phyloP scores from a whole-genome alignment of 2,329 filamentous ascomycete species.

The Elsinoe necatrix region DNA sequence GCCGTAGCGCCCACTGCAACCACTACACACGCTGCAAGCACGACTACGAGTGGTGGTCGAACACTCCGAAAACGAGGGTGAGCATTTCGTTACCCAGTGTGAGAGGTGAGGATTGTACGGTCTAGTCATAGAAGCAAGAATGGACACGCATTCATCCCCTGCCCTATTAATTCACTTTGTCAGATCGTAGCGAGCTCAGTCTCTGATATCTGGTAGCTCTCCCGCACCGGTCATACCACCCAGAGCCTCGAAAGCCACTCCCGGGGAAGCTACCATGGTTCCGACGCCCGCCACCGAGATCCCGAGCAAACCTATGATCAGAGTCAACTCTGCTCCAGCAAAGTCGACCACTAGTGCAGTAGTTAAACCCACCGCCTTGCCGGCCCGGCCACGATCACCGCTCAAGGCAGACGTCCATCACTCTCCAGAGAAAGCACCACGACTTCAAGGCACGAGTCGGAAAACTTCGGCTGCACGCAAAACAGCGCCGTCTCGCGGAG shows the following conservation, averaged over 20 bases:
- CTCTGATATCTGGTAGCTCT: slow-evolving; percentile 6
- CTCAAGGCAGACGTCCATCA: not conserved
- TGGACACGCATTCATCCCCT: slow-evolving; percentile 7
- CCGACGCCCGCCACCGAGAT: not conserved
- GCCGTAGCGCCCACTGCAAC: slow-evolving; percentile 31
- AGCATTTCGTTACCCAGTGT: slow-evolving; percentile 15
- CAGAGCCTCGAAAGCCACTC: not conserved
- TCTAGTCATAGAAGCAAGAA: slow-evolving; percentile 4
- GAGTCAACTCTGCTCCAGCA: not conserved
- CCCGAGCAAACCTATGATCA: not conserved
- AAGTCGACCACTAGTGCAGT: not conserved
- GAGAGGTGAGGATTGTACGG: slow-evolving; percentile 11
- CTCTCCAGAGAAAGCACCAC: not conserved
- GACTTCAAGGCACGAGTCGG: not conserved
- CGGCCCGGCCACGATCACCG: not conserved
- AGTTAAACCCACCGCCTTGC: not conserved
- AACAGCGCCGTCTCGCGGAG: not conserved
- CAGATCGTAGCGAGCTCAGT: not conserved
- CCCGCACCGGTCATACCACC: not conserved
- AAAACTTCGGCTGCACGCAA: not conserved
- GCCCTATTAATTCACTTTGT: not conserved
- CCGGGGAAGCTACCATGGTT: not conserved
- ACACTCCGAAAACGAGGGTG: slow-evolving; percentile 16
- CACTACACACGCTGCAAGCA: slow-evolving; percentile 23
- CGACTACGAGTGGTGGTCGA: slow-evolving; percentile 20